Base-by-base conservation (phyloP, 768 basidiomycete genomes). In the Tremella yokohamensis region DNA sequence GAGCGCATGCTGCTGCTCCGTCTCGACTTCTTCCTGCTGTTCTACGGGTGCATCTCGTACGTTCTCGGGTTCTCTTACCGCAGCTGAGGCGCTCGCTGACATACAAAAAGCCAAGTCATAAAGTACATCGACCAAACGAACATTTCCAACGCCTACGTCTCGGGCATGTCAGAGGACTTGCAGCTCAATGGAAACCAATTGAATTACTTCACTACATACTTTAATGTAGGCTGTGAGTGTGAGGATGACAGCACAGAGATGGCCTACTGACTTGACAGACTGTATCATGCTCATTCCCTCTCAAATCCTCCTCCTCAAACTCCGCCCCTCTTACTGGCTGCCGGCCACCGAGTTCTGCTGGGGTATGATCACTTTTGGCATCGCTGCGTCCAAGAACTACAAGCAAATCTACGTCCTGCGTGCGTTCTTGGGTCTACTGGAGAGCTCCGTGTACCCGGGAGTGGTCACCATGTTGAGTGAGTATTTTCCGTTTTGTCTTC, bases 161-260 rank as follows among this genome's bases (percentile, higher is more conserved):
- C 58, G 42, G 72, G 73, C 0, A 72, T 75, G 70, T 67, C 68
- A 25, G 73, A 75, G 26, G 70, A 72, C 40, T 61, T 72, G 24
- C 50, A 55, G 13, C 57, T 72, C 7, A 53, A 57, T 26, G 69
- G 71, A 8, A 72, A 75, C 53, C 69, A 75, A 40, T 59, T 62
- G 49, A 75, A 75, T 60, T 75, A 57, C 61, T 69, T 70, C 54
- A 66, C 68, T 20, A 68, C 55, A 26, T 62, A 52, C 38, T 63
- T 66, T 40, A 62, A 63, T 42, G 57, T 69, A 44, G 58, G 57
- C n/a, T 66, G 52, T 57, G 54, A 52, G 62, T 56, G 1, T n/a
- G 20, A 24, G 9, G 20, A 40, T 49, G 50, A n/a, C 11, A 56
- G 7, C 6, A 18, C 39, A 47, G 50, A 20, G 57, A 64, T 40